Percentiles rank a stretch among this genome's conserved stretches.
These are phyloP conservation scores for Middelhovenomyces tepae DNA, from an alignment of 805 yeast genomes.

Conservation along the genomic window DNA sequence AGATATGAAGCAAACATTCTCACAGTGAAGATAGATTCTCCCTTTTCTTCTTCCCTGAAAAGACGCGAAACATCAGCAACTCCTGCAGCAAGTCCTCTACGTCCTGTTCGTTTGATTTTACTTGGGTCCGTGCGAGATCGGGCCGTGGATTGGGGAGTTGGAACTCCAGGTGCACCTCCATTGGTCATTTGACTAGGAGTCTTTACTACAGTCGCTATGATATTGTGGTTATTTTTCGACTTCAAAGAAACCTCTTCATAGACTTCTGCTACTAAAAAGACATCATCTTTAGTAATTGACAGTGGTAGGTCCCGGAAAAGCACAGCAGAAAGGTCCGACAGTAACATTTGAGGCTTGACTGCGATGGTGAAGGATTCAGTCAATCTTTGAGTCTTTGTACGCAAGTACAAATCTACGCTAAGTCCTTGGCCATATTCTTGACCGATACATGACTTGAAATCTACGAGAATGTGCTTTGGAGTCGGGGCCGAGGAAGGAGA, in stretches of 20 bases:
- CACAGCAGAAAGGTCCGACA: slow-evolving; percentile 70
- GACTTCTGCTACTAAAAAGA: slow-evolving; percentile 67
- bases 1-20: slow-evolving; percentile 65
- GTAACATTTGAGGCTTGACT: slow-evolving; percentile 48
- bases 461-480: slow-evolving; percentile 59
- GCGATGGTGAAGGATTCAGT: slow-evolving; percentile 75
- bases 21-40: slow-evolving; percentile 59
- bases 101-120: slow-evolving; percentile 33
- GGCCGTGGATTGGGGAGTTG: too few species aligned
- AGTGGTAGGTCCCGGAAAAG: slow-evolving; percentile 69
- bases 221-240: too few species aligned
- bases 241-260: slow-evolving; percentile 57
- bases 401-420: slow-evolving; percentile 62
- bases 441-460: slow-evolving; percentile 59
- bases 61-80: slow-evolving; percentile 76
- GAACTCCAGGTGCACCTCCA: background rate
- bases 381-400: slow-evolving; percentile 53
- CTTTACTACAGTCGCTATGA: too few species aligned
- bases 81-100: slow-evolving; percentile 83
- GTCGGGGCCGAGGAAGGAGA: slow-evolving; percentile 8
- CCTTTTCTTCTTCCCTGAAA: slow-evolving; percentile 56
- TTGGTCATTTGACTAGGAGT: slow-evolving; percentile 5
- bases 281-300: slow-evolving; percentile 46
- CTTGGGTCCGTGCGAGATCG: too few species aligned
- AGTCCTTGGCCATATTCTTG: slow-evolving; percentile 58